Conservation (phyloP, 2,329 filamentous ascomycete species). For the Ceratocystis cubensis region DNA sequence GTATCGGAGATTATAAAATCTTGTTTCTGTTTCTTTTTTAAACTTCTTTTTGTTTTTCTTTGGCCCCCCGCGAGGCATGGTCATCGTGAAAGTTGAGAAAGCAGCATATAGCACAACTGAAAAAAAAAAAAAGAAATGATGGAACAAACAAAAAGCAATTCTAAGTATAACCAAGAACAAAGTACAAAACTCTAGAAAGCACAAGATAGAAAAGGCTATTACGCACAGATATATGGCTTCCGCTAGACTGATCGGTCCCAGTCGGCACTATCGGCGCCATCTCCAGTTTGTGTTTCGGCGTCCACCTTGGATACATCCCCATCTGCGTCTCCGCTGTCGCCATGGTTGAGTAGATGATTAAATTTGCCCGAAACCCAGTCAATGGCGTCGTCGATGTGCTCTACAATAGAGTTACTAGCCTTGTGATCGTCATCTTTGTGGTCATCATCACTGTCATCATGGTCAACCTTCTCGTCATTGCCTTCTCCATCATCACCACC, state of each 20-base stretch:
- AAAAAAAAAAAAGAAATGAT: not conserved
- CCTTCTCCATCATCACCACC: conserved; percentile 19
- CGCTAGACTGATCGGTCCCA: too few relatives aligned
- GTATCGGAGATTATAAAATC: conserved; percentile 20
- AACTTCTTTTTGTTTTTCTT: not conserved
- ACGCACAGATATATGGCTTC: too few relatives aligned
- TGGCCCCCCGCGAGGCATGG: not conserved
- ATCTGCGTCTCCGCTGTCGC: not conserved
- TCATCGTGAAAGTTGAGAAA: too few relatives aligned
- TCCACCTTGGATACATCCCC: not conserved
- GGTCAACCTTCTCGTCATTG: conserved; percentile 13
- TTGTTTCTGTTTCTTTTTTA: too few relatives aligned
- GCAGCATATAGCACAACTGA: not conserved
- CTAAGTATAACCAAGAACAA: not conserved
- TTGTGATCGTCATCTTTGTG: conserved; percentile 24
- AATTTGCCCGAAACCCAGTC: conserved; percentile 41
- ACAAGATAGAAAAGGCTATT: not conserved
- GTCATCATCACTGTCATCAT: conserved; percentile 18
- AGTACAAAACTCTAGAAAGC: not conserved
- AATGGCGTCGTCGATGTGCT: conserved; percentile 33
- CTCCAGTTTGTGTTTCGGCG: not conserved
- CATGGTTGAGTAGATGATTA: conserved; percentile 27
- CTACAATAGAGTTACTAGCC: conserved; percentile 26
- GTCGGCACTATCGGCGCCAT: not conserved
- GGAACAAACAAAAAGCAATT: not conserved